Evolutionary conservation across 768 basidiomycete genomes (phyloP).

Genomic region (Hydnum rufescens): DNA sequence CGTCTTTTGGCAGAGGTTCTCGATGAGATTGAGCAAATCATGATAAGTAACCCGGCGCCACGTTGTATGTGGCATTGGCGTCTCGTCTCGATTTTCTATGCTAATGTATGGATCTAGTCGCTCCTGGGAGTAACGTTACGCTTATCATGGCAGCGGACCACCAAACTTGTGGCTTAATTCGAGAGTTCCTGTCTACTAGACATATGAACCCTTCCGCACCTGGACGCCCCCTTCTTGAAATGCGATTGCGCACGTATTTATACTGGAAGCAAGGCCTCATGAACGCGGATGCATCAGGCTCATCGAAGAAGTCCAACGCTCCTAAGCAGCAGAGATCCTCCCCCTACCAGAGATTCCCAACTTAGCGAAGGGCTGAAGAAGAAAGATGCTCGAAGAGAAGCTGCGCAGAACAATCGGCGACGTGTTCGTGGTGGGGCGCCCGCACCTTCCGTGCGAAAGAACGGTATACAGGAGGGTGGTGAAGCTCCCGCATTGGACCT

Average conservation of each 20-base stretch:
- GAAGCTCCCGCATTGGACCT: neutral
- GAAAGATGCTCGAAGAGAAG: conserved; percentile 46
- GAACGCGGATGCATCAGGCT: conserved; percentile 11
- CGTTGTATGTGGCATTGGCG: conserved; percentile 11
- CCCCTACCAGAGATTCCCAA: conserved; percentile 20
- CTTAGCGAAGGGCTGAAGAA: conserved; percentile 58
- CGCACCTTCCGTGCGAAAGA: conserved; percentile 1
- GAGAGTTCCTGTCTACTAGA: conserved; percentile 58
- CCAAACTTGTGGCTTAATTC: conserved; percentile 49
- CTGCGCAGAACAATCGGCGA: conserved; percentile 32
- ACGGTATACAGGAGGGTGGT: neutral
- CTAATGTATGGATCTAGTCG: conserved; percentile 11
- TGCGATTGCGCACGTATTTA: conserved; percentile 49
- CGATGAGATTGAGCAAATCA: conserved; percentile 78
- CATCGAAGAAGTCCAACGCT: too few species aligned
- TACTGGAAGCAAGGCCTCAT: conserved; percentile 53
- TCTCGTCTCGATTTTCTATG: neutral
- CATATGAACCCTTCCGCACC: conserved; percentile 28
- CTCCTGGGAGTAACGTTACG: conserved; percentile 48
- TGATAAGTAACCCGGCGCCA: conserved; percentile 18
- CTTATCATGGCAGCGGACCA: conserved; percentile 79
- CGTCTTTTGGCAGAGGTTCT: conserved; percentile 62
- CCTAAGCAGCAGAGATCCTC: too few species aligned
- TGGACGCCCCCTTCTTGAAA: conserved; percentile 63
- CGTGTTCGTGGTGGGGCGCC: conserved; percentile 56